Evolutionary conservation across 805 yeast genomes (phyloP).

Genomic region (Saturnispora dispora): DNA sequence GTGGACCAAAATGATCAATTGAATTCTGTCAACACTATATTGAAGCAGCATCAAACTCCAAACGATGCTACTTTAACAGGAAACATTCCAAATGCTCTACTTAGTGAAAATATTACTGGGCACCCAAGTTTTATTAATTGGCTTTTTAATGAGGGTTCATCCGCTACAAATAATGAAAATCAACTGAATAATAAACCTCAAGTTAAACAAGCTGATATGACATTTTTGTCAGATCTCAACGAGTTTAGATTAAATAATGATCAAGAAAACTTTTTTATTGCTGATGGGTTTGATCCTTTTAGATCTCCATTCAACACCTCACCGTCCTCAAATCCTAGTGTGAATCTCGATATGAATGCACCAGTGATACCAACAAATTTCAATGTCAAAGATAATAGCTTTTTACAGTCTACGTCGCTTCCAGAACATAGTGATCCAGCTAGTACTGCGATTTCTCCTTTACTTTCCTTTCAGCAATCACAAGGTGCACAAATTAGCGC

Average conservation of each 20-base stretch:
- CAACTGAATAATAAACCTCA: not conserved
- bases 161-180: conserved; percentile 9
- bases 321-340: conserved; percentile 13
- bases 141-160: conserved; percentile 17
- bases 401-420: not conserved
- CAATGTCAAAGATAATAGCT: not conserved
- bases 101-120: not conserved
- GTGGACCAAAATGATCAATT: not conserved
- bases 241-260: conserved; percentile 21
- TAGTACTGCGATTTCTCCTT: not conserved
- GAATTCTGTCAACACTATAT: not conserved
- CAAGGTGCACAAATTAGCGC: conserved; percentile 12
- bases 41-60: not conserved
- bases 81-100: not conserved
- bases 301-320: conserved; percentile 17
- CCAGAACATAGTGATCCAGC: not conserved
- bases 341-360: not conserved
- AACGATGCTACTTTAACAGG: not conserved
- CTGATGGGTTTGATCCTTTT: conserved; percentile 22
- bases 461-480: conserved; percentile 12
- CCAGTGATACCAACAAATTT: not conserved
- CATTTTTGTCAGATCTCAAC: conserved; percentile 17
- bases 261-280: conserved; percentile 23
- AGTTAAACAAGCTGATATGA: not conserved
- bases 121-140: conserved; percentile 22